Evolutionary conservation across 2,329 filamentous ascomycete species (phyloP), one percentile per base, ranked within the genome.

Genomic region (Curvularia sp.): DNA sequence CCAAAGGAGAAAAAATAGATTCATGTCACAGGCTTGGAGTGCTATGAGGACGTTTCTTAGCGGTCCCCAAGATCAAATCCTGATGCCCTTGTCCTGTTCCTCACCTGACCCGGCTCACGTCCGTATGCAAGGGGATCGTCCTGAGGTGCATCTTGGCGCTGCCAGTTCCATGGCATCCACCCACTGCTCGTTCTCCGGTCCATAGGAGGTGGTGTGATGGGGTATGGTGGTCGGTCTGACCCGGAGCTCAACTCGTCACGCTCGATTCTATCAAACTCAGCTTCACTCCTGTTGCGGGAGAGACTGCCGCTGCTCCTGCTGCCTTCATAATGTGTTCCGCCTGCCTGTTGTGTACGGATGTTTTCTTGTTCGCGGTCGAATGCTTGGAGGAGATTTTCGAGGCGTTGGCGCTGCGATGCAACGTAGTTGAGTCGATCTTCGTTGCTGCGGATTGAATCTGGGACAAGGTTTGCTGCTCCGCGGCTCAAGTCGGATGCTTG

Each of bases 191-290:
- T 67, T 46, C 69, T 62, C 51, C 75, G 69, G 44, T 68, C 66
- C 7, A 73, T 57, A 6, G 68, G 60, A 9, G 73, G 73, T 18
- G 74, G 74, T 9, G 74, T 76, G 22, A 67, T 61, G 5, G 74
- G 74, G 59, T 75, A 76, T 5, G 73, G 73, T 10, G 73, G 80
- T 68, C 81, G 31, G 80, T 82, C 68, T 22, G 61, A 62, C 86
- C 88, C 26, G 80, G 61, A 55, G 50, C 51, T 60, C 38, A 80
- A 84, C 72, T 93, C 90, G 33, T 88, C 76, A 30, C 72, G 87
- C 62, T 95, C 90, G 66, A 96, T 91, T 75, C 92, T 91, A 72
- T 96, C 93, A 72, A 97, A 97, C 68, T 96, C 94, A 20, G 86
- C 86, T 74, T 97, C 93, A 75, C 91, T 96, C 63, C 88, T 88